Evolutionary conservation across 129 eudicot genomes (phyloP), one percentile per base, ranked within the genome.

Genomic region (Pseudognaphalium luteoalbum): DNA sequence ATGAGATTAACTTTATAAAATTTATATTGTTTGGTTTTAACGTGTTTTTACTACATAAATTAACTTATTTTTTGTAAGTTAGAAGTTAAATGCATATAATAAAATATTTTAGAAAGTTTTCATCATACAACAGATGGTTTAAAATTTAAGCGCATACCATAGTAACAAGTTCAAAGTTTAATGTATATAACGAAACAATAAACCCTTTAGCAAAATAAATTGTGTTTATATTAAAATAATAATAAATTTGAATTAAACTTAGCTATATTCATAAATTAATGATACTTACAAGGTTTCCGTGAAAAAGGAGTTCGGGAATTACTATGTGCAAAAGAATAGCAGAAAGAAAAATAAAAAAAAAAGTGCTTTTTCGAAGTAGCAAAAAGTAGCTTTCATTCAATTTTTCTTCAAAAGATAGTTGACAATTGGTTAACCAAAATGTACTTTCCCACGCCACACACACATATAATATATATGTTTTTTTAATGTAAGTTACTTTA

Each of bases 271-370:
- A 30, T 30, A 30, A 63, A 10, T 15, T 63, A 28, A 63, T 30
- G 68, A 15, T 32, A 32, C 17, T 66, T 80, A 80, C 84, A 80
- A 68, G 84, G 71, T 80, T 80, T 80, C 84, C 84, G 84, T 80
- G 84, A 80, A 32, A 30, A 34, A 25, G 22, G 52, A 44, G 57
- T 67, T 32, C 58, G 84, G 75, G 56, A 80, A 74, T 74, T 78
- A 70, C 72, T 75, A 59, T 47, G 82, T 21, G 65, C 80, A 68
- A 74, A 73, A 74, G 20, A 67, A 67, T 32, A 51, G 73, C 73
- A 54, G 54, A 66, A 76, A 11, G 54, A 14, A 67, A 76, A 51
- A 51, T 32, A 76, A 66, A 76, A 25, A 66, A 76, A 25, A 51
- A 67, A 22, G 68, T 22, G n/a, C 50, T 67, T 76, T 76, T 76